Percentiles rank a stretch among this genome's conserved stretches.
These are phyloP conservation scores for Mycosphaerella sp. DNA, from an alignment of 2,329 filamentous ascomycete genomes.

Conservation along the genomic window DNA sequence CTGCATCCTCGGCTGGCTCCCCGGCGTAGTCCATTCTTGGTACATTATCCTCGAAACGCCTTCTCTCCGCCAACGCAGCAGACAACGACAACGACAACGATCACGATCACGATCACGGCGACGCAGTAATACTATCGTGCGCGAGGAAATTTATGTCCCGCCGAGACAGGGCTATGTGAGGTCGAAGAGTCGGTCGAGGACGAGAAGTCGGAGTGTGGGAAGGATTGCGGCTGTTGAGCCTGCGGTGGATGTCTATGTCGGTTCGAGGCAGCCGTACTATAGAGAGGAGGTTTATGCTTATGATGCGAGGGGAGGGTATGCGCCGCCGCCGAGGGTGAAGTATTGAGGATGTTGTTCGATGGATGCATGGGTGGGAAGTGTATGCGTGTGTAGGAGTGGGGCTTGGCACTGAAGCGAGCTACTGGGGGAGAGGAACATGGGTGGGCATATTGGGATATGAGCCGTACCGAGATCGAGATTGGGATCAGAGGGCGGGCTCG, in stretches of 20 bases:
- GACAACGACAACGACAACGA: background rate
- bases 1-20: constrained; percentile 62
- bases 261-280: constrained; percentile 16
- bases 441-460: background rate
- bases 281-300: constrained; percentile 11
- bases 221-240: constrained; percentile 1
- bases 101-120: too few relatives aligned
- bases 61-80: constrained; percentile 12
- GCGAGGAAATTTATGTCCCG: constrained; percentile 9
- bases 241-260: constrained; percentile 7
- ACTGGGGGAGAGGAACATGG: background rate
- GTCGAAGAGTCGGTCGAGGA: constrained; percentile 5
- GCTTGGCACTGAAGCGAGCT: background rate
- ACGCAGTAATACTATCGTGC: constrained; percentile 3
- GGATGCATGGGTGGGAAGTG: background rate
- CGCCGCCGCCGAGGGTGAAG: constrained; percentile 16
- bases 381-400: background rate
- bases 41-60: constrained; percentile 20
- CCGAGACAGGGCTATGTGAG: constrained; percentile 1
- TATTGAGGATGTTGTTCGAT: constrained; percentile 1
- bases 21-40: constrained; percentile 18
- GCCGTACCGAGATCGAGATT: background rate
- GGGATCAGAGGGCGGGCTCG: background rate
- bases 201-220: constrained; percentile 12
- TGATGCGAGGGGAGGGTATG: constrained; percentile 5